Conservation (phyloP, 2,329 filamentous ascomycete genomes). For the Xylaria digitata region DNA sequence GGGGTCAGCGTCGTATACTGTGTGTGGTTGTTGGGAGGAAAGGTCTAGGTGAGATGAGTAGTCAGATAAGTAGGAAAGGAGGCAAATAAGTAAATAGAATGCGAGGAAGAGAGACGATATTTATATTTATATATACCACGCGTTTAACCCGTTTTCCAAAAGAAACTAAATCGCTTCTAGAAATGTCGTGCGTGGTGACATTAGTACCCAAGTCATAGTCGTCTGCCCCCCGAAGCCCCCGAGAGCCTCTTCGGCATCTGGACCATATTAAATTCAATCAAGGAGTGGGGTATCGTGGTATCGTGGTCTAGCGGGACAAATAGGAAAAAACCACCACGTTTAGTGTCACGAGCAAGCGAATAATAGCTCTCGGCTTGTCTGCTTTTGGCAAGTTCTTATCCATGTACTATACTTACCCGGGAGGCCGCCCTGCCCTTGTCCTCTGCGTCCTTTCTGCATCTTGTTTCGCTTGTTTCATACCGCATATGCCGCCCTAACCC, state of each 20-base stretch:
- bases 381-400: slow-evolving; percentile 30
- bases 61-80: no score
- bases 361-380: slow-evolving; percentile 35
- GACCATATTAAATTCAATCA: background rate
- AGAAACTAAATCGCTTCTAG: no score
- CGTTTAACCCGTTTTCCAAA: no score
- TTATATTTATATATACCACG: background rate
- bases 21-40: no score
- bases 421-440: slow-evolving; percentile 25
- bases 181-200: no score
- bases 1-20: no score
- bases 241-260: slow-evolving; percentile 11
- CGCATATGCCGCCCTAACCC: slow-evolving; percentile 35
- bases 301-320: background rate
- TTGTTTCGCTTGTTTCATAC: slow-evolving; percentile 6
- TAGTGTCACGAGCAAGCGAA: slow-evolving; percentile 31
- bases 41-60: no score
- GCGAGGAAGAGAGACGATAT: background rate
- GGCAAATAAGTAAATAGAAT: background rate
- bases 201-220: no score
- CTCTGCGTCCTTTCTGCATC: background rate
- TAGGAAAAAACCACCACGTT: background rate
- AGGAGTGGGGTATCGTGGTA: slow-evolving; percentile 7
- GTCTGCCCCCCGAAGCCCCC: no score
- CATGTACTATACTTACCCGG: slow-evolving; percentile 7